Conservation (phyloP, 1,139 yeast genomes). For the Arxiozyma heterogenica region DNA sequence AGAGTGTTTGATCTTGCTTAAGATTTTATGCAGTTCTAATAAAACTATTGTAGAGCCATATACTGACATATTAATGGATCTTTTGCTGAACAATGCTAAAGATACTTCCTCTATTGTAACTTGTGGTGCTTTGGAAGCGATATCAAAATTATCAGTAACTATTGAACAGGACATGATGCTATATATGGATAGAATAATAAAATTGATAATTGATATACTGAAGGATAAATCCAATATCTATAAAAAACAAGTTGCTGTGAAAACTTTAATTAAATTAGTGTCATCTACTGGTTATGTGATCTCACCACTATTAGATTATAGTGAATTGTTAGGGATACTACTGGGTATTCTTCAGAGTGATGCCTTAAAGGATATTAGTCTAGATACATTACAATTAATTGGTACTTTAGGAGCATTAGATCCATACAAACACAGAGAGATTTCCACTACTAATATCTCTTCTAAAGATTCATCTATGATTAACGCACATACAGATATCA, state of each 20-base stretch:
- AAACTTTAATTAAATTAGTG: constrained; percentile 79
- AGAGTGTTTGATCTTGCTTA: constrained; percentile 71
- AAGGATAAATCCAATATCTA: constrained; percentile 84
- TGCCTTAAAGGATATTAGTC: constrained; percentile 57
- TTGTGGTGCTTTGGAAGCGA: constrained; percentile 75
- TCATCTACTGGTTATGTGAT: constrained; percentile 92
- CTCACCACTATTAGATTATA: constrained; percentile 85
- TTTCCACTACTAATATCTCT: constrained; percentile 53
- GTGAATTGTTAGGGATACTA: constrained; percentile 73
- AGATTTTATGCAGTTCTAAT: constrained; percentile 68
- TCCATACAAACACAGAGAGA: constrained; percentile 90
- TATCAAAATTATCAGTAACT: constrained; percentile 82
- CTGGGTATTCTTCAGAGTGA: constrained; percentile 78
- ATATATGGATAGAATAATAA: constrained; percentile 72
- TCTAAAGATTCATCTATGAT: constrained; percentile 63
- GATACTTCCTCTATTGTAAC: constrained; percentile 74
- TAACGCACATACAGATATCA: constrained; percentile 84
- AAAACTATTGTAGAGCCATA: constrained; percentile 79
- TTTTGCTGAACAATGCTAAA: constrained; percentile 65
- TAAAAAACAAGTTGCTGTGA: constrained; percentile 84
- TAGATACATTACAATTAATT: constrained; percentile 79
- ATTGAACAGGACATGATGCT: constrained; percentile 79
- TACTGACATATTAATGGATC: constrained; percentile 80
- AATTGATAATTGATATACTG: constrained; percentile 73
- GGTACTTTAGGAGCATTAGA: constrained; percentile 96